phyloP scores from a whole-genome alignment of 345 rosid species.

The Combretum micranthum region DNA sequence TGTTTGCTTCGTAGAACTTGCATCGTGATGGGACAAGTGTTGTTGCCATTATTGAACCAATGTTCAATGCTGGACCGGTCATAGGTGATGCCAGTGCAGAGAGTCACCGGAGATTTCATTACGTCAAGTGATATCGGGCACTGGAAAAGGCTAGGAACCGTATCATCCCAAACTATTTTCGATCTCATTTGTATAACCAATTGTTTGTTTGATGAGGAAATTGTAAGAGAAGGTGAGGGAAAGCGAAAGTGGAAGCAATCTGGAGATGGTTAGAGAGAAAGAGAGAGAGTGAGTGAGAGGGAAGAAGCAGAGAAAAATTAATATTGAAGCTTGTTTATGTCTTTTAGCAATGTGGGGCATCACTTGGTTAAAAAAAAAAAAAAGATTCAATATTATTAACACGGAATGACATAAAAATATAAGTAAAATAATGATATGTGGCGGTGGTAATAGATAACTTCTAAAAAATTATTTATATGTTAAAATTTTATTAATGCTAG shows the following conservation, averaged over 20 bases:
- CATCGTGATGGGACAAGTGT: conserved; percentile 97
- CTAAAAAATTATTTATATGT: too few relatives aligned
- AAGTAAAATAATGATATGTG: too few relatives aligned
- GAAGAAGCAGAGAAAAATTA: background rate
- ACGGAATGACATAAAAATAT: too few relatives aligned
- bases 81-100: conserved; percentile 92
- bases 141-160: conserved; percentile 69
- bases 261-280: background rate
- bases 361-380: too few relatives aligned
- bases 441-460: too few relatives aligned
- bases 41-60: conserved; percentile 86
- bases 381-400: too few relatives aligned
- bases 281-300: background rate
- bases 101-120: conserved; percentile 89
- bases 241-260: conserved; percentile 4
- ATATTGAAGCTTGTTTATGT: too few relatives aligned
- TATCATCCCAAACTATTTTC: conserved; percentile 57
- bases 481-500: too few relatives aligned
- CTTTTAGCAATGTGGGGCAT: too few relatives aligned
- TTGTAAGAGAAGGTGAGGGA: conserved; percentile 10
- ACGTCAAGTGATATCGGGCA: conserved; percentile 97
- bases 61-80: conserved; percentile 81
- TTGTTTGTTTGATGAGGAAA: too few relatives aligned
- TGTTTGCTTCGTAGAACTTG: conserved; percentile 70
- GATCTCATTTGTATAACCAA: conserved; percentile 8